Percentiles rank a stretch among this genome's conserved stretches.
These are phyloP conservation scores for Plantago major DNA, from an alignment of 257 asterid species.

Conservation along the genomic window DNA sequence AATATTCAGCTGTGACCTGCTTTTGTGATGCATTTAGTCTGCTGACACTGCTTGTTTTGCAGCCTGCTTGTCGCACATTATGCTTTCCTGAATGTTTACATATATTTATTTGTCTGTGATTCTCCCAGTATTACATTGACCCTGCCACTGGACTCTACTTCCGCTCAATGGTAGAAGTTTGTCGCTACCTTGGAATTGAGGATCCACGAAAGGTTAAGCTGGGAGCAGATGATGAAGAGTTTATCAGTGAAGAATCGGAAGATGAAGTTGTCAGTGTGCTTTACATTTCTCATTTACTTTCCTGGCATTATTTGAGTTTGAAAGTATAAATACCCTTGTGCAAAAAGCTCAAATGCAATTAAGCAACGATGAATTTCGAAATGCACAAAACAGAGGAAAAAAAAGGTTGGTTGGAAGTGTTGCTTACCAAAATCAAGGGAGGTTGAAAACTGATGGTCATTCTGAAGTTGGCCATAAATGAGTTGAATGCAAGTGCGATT, in stretches of 20 bases:
- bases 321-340: no score
- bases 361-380: no score
- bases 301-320: not conserved
- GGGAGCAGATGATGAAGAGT: slow-evolving; percentile 25
- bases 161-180: slow-evolving; percentile 63
- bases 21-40: slow-evolving; percentile 16
- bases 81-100: slow-evolving; percentile 14
- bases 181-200: slow-evolving; percentile 43
- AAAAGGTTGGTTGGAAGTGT: no score
- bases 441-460: no score
- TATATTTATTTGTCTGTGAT: slow-evolving; percentile 18
- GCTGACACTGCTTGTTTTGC: slow-evolving; percentile 27
- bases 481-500: no score
- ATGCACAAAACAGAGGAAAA: no score
- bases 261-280: slow-evolving; percentile 36
- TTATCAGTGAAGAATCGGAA: slow-evolving; percentile 18
- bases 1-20: slow-evolving; percentile 11
- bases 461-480: no score
- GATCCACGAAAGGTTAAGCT: slow-evolving; percentile 26
- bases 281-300: slow-evolving; percentile 1
- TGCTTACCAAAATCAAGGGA: no score
- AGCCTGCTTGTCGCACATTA: slow-evolving; percentile 2
- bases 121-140: slow-evolving; percentile 55
- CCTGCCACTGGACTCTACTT: slow-evolving; percentile 53
- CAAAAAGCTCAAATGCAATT: no score